Percentiles rank a stretch among this genome's conserved stretches.
These are phyloP conservation scores for Dictyostelium citrinum DNA, from an alignment of 78 protist genomes.

Conservation along the genomic window DNA sequence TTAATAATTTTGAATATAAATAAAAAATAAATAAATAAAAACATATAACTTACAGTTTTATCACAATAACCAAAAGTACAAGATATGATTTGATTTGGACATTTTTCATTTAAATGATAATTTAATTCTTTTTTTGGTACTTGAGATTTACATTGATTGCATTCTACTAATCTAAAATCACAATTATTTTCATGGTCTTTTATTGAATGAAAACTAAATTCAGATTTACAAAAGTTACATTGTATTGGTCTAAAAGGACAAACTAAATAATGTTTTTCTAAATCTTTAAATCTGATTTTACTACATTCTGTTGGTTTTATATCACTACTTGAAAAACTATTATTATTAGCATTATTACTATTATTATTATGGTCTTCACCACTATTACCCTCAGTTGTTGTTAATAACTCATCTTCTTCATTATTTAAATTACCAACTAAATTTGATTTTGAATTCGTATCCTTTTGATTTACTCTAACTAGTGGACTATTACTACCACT, in stretches of 20 bases:
- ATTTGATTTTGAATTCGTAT: not conserved
- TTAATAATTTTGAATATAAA: not conserved
- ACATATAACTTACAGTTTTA: not conserved
- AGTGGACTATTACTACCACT: not conserved
- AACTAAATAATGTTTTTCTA: not conserved
- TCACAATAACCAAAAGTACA: conserved; percentile 51
- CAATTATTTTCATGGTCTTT: conserved; percentile 5
- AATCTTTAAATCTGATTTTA: conserved; percentile 13
- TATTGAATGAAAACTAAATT: not conserved
- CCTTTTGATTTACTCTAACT: not conserved
- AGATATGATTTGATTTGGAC: conserved; percentile 36
- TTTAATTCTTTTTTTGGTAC: conserved; percentile 24
- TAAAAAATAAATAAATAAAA: not conserved
- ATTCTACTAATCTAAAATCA: conserved; percentile 15
- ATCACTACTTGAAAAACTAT: not conserved
- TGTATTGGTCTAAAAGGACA: conserved; percentile 2
- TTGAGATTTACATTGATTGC: conserved; percentile 5
- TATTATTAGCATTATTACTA: too few species aligned
- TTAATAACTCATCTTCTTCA: not conserved
- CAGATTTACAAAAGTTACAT: not conserved
- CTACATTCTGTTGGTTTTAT: not conserved
- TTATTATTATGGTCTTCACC: not conserved
- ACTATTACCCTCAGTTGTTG: not conserved
- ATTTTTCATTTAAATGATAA: not conserved
- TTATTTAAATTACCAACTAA: not conserved